phyloP scores from a whole-genome alignment of 2,329 filamentous ascomycete genomes.

The Talaromyces sp. region DNA sequence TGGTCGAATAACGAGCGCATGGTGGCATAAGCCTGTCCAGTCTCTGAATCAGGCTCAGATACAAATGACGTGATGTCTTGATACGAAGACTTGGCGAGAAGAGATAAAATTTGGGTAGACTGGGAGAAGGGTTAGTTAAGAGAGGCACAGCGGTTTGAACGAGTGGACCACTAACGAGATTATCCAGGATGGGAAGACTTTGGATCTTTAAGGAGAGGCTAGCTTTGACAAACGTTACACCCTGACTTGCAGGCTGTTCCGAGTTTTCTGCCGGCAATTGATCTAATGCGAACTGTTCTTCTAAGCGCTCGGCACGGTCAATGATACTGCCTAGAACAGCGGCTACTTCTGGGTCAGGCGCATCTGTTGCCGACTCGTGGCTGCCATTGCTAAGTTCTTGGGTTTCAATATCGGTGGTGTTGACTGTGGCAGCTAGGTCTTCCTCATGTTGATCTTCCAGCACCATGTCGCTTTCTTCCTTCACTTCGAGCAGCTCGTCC shows the following conservation, averaged over 20 bases:
- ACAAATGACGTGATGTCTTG: conserved; percentile 54
- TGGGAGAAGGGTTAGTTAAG: conserved; percentile 19
- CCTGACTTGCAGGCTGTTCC: conserved; percentile 26
- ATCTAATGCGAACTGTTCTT: conserved; percentile 33
- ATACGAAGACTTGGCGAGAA: conserved; percentile 52
- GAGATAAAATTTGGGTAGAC: conserved; percentile 55
- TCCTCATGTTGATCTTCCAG: conserved; percentile 31
- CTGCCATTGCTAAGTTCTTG: conserved; percentile 18
- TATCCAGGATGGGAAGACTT: conserved; percentile 57
- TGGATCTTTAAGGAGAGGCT: conserved; percentile 50
- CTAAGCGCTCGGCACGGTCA: conserved; percentile 37
- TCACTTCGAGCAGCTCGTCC: conserved; percentile 18
- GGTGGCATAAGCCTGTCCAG: conserved; percentile 57
- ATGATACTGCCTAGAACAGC: conserved; percentile 40
- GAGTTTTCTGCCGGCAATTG: conserved; percentile 24
- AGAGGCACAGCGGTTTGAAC: not conserved
- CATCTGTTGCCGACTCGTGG: conserved; percentile 11
- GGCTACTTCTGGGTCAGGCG: conserved; percentile 28
- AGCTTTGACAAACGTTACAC: conserved; percentile 36
- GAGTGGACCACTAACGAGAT: conserved; percentile 43
- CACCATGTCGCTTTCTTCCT: conserved; percentile 18
- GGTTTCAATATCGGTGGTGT: conserved; percentile 14
- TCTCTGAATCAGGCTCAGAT: conserved; percentile 49
- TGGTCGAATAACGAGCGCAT: conserved; percentile 60
- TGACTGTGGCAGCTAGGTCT: conserved; percentile 31